Conservation (phyloP, 1,284 basidiomycete species). For the Ustilago hordei region DNA sequence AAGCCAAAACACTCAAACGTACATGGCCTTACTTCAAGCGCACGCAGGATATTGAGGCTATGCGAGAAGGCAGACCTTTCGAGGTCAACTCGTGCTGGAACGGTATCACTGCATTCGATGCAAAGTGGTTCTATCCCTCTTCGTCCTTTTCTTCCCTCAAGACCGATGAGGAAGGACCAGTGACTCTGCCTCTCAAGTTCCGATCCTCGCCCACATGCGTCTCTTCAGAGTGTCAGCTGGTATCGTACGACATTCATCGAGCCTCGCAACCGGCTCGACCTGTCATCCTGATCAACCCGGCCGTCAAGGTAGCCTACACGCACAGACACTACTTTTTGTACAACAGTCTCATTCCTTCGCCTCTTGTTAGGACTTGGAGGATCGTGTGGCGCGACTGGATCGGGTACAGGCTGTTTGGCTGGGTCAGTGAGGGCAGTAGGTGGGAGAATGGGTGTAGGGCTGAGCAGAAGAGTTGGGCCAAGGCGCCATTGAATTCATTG, state of each 20-base stretch:
- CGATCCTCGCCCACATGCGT: conserved; percentile 72
- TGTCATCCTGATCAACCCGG: conserved; percentile 73
- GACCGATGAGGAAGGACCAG: conserved; percentile 63
- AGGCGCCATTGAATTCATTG: not conserved
- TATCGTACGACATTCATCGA: conserved; percentile 75
- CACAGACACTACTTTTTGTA: conserved; percentile 46
- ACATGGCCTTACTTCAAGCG: conserved; percentile 74
- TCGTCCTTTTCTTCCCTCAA: not conserved
- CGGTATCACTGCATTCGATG: conserved; percentile 74
- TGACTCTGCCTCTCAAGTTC: conserved; percentile 71
- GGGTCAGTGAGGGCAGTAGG: conserved; percentile 43
- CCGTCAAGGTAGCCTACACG: conserved; percentile 55
- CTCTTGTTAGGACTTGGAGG: conserved; percentile 50
- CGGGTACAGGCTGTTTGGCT: conserved; percentile 45
- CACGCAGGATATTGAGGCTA: conserved; percentile 68
- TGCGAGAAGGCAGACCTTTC: conserved; percentile 71
- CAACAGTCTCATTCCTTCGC: conserved; percentile 45
- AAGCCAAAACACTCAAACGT: conserved; percentile 70
- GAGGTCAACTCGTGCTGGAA: conserved; percentile 76
- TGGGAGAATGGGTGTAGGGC: conserved; percentile 30
- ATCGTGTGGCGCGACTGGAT: conserved; percentile 57
- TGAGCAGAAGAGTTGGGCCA: conserved; percentile 24
- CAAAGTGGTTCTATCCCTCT: conserved; percentile 71
- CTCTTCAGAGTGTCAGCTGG: conserved; percentile 74
- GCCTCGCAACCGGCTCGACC: conserved; percentile 70